A percentile compares a stretch with the other conserved stretches of the same genome.
Conservation (phyloP, 331 rosid species). For the Pyracantha coccinea region DNA sequence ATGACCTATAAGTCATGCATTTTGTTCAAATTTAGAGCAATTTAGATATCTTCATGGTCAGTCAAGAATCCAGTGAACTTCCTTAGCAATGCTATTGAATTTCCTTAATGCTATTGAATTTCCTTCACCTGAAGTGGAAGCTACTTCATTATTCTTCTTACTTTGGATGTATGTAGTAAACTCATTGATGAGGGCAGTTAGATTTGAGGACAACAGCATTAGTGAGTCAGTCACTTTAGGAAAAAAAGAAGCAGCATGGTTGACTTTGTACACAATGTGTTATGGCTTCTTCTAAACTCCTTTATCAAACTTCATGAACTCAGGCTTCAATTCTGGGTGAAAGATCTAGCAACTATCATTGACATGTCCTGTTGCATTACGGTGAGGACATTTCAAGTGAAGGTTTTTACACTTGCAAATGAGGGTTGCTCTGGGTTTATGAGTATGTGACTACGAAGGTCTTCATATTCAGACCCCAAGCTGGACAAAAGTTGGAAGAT, state of each 20-base stretch:
- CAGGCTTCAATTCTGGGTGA: background rate
- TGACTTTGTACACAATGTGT: background rate
- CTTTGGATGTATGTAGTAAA: no score
- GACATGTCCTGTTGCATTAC: background rate
- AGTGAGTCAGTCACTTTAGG: background rate
- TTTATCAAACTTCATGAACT: no score
- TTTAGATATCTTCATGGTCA: background rate
- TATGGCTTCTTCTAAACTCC: background rate
- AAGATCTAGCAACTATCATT: background rate
- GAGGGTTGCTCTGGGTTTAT: no score
- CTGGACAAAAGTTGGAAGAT: background rate
- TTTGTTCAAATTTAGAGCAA: no score
- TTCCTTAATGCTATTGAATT: background rate
- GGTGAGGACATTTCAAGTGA: background rate
- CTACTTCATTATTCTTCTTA: background rate
- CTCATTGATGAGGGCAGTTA: background rate
- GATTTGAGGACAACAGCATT: background rate
- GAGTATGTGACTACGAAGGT: background rate
- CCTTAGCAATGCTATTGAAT: background rate
- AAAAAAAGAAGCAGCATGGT: background rate
- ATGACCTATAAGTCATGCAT: no score
- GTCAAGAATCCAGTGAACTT: background rate
- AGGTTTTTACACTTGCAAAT: background rate
- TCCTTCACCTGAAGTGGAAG: no score
- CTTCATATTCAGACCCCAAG: background rate